A percentile compares a stretch with the other conserved stretches of the same genome.
Conservation (phyloP, 306 rosid genomes). For the Trifolium subterraneum region DNA sequence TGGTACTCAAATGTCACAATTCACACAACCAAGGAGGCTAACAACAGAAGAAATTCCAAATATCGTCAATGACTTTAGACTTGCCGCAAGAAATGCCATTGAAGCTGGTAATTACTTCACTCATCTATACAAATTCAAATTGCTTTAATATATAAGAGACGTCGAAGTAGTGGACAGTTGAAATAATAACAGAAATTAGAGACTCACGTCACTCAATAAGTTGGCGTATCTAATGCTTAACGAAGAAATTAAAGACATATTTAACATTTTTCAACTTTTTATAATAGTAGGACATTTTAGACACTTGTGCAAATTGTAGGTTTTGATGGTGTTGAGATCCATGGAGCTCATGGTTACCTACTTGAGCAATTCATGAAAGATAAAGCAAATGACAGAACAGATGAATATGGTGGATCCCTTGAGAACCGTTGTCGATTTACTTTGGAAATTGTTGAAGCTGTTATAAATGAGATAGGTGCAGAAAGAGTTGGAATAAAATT, state of each 20-base stretch:
- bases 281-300: neutral
- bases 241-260: no score
- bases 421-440: neutral
- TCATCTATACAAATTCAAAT: neutral
- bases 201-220: neutral
- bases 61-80: conserved; percentile 57
- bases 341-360: neutral
- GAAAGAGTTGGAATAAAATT: neutral
- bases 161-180: conserved; percentile 27
- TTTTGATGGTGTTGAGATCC: neutral
- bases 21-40: conserved; percentile 56
- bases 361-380: conserved; percentile 49
- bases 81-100: conserved; percentile 13
- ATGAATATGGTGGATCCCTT: conserved; percentile 33
- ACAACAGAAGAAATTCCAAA: conserved; percentile 56
- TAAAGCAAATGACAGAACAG: conserved; percentile 59
- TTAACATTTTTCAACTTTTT: no score
- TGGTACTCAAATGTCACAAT: no score
- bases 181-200: no score
- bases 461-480: neutral
- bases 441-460: conserved; percentile 39
- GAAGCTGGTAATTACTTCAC: neutral
- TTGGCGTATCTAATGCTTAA: neutral
- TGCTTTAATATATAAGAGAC: neutral
- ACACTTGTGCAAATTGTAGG: neutral